Conservation (phyloP, 2,329 filamentous ascomycete genomes). For the Chaetomium olivaceum region DNA sequence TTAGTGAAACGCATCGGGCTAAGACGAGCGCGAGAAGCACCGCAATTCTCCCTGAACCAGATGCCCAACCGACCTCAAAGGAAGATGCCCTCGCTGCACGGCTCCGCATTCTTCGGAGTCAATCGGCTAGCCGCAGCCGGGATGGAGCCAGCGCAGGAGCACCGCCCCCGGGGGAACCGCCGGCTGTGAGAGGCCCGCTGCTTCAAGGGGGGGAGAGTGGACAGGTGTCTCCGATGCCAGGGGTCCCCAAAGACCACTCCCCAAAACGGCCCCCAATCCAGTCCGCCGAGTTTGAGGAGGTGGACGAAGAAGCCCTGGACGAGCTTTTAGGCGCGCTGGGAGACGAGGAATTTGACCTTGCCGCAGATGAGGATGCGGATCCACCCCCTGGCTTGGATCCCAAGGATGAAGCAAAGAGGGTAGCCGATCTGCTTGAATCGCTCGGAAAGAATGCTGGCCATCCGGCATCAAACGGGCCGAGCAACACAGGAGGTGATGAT, state of each 20-base stretch:
- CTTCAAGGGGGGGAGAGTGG: background rate
- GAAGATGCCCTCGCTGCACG: constrained; percentile 56
- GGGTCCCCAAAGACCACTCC: background rate
- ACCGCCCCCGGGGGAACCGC: background rate
- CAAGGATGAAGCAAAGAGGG: constrained; percentile 37
- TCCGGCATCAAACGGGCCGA: constrained; percentile 20
- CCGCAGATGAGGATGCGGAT: constrained; percentile 18
- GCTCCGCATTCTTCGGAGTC: constrained; percentile 52
- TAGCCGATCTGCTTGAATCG: constrained; percentile 39
- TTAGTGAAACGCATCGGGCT: constrained; percentile 7
- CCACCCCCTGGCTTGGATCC: constrained; percentile 18
- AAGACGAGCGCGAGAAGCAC: constrained; percentile 23
- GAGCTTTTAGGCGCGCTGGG: constrained; percentile 51
- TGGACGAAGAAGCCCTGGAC: constrained; percentile 55
- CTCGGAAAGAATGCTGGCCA: constrained; percentile 31
- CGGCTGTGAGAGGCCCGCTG: background rate
- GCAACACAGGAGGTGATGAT: constrained; percentile 19
- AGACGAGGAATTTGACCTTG: constrained; percentile 36
- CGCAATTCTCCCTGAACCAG: background rate
- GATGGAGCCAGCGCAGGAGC: background rate
- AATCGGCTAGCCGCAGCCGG: constrained; percentile 34
- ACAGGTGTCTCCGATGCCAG: constrained; percentile 3
- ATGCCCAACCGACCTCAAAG: constrained; percentile 40
- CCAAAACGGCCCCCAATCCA: background rate
- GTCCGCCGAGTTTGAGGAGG: constrained; percentile 26